Conservation (phyloP, 164 flowering plant species). For the Liriodendron chinense region DNA sequence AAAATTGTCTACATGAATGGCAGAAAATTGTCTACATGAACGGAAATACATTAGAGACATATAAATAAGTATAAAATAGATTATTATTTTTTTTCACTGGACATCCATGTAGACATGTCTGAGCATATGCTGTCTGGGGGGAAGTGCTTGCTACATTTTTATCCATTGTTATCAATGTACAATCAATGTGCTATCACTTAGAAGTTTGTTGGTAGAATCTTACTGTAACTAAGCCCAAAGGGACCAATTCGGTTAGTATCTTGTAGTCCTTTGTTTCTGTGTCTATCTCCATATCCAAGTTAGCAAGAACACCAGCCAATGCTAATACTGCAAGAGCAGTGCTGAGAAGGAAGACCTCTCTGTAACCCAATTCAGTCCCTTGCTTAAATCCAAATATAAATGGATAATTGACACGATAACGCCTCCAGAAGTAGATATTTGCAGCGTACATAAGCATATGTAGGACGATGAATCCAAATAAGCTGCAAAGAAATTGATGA, state of each 20-base stretch:
- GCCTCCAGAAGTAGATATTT: conserved; percentile 59
- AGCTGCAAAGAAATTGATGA: conserved; percentile 31
- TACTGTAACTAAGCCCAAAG: conserved; percentile 33
- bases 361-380: conserved; percentile 55
- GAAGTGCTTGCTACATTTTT: not conserved
- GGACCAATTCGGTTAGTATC: conserved; percentile 44
- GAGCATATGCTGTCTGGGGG: not conserved
- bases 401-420: conserved; percentile 55
- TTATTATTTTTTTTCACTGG: not conserved
- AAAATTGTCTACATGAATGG: too few relatives aligned
- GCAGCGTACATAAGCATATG: conserved; percentile 61
- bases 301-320: conserved; percentile 44
- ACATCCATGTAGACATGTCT: not conserved
- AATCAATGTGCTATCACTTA: not conserved
- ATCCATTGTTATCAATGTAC: too few relatives aligned
- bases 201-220: not conserved
- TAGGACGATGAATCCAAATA: conserved; percentile 55
- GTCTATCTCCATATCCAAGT: conserved; percentile 60
- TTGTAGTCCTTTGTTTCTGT: conserved; percentile 35
- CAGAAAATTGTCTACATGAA: too few relatives aligned
- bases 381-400: conserved; percentile 74
- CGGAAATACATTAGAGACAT: too few relatives aligned
- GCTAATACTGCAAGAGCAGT: conserved; percentile 41
- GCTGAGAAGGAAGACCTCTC: conserved; percentile 49
- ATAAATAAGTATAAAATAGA: too few relatives aligned